Conservation (phyloP, 2,329 filamentous ascomycete genomes). For the Fonsecaea pedrosoi region DNA sequence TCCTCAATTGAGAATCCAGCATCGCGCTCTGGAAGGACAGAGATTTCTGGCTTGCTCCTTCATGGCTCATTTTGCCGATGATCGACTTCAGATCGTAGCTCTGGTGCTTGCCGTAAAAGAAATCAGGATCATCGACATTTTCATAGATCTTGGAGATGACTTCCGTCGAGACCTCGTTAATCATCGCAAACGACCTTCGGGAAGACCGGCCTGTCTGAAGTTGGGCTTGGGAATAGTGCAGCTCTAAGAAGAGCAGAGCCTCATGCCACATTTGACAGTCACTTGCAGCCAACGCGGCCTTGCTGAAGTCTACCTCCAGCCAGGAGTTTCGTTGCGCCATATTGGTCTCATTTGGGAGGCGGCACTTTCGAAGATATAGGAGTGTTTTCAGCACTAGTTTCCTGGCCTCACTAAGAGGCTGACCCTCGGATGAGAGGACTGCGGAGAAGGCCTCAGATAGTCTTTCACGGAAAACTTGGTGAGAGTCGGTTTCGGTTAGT, state of each 20-base stretch:
- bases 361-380: conserved; percentile 85
- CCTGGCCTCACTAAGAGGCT: conserved; percentile 64
- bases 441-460: conserved; percentile 68
- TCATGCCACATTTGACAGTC: conserved; percentile 85
- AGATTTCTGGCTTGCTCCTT: conserved; percentile 84
- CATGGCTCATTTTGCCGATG: conserved; percentile 83
- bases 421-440: conserved; percentile 43
- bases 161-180: conserved; percentile 64
- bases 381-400: conserved; percentile 78
- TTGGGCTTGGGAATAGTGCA: conserved; percentile 64
- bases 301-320: conserved; percentile 80
- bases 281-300: conserved; percentile 74
- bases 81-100: conserved; percentile 77
- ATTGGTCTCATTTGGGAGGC: conserved; percentile 74
- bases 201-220: conserved; percentile 56
- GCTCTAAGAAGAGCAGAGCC: conserved; percentile 81
- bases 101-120: conserved; percentile 90
- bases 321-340: conserved; percentile 80
- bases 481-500: conserved; percentile 64
- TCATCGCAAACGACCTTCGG: conserved; percentile 69
- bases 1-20: conserved; percentile 81
- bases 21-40: conserved; percentile 89
- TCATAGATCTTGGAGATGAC: conserved; percentile 83
- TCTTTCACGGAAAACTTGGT: conserved; percentile 68
- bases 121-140: conserved; percentile 92